These are phyloP conservation scores for Neoboletus magnificus DNA, from an alignment of 768 basidiomycete genomes.

Conservation along the genomic window DNA sequence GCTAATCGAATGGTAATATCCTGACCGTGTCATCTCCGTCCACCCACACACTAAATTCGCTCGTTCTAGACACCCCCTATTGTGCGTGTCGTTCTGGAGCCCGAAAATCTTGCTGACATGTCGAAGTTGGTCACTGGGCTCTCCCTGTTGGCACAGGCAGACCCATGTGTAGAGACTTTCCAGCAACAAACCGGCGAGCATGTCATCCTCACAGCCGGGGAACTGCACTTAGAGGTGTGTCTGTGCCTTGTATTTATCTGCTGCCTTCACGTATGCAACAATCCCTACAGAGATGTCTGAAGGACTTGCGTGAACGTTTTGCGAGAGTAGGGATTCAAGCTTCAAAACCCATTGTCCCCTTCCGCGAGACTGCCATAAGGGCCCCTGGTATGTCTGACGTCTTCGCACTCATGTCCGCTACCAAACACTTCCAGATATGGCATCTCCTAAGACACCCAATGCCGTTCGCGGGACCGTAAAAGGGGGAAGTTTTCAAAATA, in stretches of 20 bases:
- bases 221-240: slow-evolving; percentile 88
- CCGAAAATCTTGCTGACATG: slow-evolving; percentile 79
- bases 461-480: slow-evolving; percentile 75
- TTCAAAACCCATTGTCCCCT: slow-evolving; percentile 95
- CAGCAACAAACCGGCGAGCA: slow-evolving; percentile 97
- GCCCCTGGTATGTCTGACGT: slow-evolving; percentile 52
- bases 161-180: slow-evolving; percentile 96
- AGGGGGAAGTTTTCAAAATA: slow-evolving; percentile 61
- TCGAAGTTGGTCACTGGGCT: slow-evolving; percentile 84
- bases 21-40: not conserved
- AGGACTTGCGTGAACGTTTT: slow-evolving; percentile 94
- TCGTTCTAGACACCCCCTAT: slow-evolving; percentile 73
- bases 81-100: slow-evolving; percentile 92
- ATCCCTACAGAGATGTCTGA: slow-evolving; percentile 75
- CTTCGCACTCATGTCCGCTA: not conserved
- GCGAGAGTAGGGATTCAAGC: slow-evolving; percentile 90
- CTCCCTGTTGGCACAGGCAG: slow-evolving; percentile 86
- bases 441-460: slow-evolving; percentile 69
- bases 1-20: slow-evolving; percentile 57
- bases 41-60: not conserved
- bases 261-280: not conserved
- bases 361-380: slow-evolving; percentile 90
- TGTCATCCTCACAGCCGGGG: slow-evolving; percentile 94
- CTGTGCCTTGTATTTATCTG: slow-evolving; percentile 10
- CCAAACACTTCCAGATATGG: slow-evolving; percentile 64